Evolutionary conservation across 2,329 filamentous ascomycete genomes (phyloP).

Genomic region (Geosmithia flava): DNA sequence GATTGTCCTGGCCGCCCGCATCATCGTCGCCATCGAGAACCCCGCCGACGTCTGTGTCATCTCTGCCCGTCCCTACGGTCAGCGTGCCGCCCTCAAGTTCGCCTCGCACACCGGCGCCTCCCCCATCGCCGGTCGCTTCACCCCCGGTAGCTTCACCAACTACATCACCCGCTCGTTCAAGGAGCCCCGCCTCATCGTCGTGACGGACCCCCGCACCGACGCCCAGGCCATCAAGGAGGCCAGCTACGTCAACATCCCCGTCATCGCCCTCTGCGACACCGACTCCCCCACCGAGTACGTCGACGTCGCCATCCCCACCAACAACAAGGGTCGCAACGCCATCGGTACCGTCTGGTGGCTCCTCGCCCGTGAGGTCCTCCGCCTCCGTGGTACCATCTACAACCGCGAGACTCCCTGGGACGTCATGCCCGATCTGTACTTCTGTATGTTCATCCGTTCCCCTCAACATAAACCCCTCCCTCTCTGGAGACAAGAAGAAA

Average conservation of each 20-base stretch:
- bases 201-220: constrained; percentile 98
- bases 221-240: constrained; percentile 99
- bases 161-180: constrained; percentile 99
- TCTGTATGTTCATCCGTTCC: constrained; percentile 48
- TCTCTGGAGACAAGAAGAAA: neutral
- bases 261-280: constrained; percentile 97
- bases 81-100: constrained; percentile 99
- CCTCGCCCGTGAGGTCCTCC: constrained; percentile 98
- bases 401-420: constrained; percentile 97
- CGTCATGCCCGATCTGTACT: constrained; percentile 99
- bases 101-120: constrained; percentile 95
- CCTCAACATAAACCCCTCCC: neutral
- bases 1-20: constrained; percentile 95
- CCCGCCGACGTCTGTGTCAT: constrained; percentile 98
- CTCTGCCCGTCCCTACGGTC: constrained; percentile 97
- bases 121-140: constrained; percentile 98
- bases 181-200: constrained; percentile 98
- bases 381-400: constrained; percentile 92
- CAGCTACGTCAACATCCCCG: constrained; percentile 99
- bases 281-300: constrained; percentile 99
- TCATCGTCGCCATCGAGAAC: constrained; percentile 99
- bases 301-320: constrained; percentile 98
- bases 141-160: constrained; percentile 99
- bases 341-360: constrained; percentile 99
- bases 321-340: constrained; percentile 99